phyloP scores from a whole-genome alignment of 352 stramenopile genomes.

The Phytopythium chamaehyphon region DNA sequence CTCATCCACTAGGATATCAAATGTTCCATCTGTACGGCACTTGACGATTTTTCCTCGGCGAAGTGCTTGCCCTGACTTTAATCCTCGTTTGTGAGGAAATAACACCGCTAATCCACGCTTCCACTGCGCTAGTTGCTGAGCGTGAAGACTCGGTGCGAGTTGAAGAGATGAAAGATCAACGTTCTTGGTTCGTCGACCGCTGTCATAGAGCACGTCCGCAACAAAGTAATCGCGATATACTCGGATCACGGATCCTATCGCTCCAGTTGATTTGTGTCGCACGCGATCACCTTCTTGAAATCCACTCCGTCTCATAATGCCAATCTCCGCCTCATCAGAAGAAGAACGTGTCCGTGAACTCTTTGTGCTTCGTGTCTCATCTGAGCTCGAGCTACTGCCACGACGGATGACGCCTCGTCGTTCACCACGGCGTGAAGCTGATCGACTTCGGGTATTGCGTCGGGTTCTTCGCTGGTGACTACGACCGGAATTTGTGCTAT shows the following conservation, averaged over 20 bases:
- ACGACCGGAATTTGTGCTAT: neutral
- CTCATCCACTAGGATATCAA: conserved; percentile 55
- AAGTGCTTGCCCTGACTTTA: conserved; percentile 21
- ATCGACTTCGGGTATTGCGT: neutral
- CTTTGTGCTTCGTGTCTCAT: neutral
- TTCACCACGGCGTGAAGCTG: neutral
- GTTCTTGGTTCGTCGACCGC: conserved; percentile 46
- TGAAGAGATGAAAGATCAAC: conserved; percentile 45
- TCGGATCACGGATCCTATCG: conserved; percentile 51
- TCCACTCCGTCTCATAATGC: conserved; percentile 1
- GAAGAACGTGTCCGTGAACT: neutral
- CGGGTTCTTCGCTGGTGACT: neutral
- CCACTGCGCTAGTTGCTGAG: conserved; percentile 4
- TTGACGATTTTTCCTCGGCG: conserved; percentile 42
- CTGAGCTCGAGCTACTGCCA: neutral
- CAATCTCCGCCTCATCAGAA: neutral
- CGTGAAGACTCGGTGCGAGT: neutral
- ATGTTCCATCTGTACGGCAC: conserved; percentile 56
- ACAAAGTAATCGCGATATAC: conserved; percentile 68
- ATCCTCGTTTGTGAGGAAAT: conserved; percentile 41
- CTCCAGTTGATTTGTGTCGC: conserved; percentile 16
- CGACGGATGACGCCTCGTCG: neutral
- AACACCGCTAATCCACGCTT: conserved; percentile 27
- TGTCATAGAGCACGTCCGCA: conserved; percentile 67
- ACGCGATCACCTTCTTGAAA: conserved; percentile 59